These are phyloP conservation scores for Speleostelium caveatum DNA, from an alignment of 78 protist species.

Conservation along the genomic window DNA sequence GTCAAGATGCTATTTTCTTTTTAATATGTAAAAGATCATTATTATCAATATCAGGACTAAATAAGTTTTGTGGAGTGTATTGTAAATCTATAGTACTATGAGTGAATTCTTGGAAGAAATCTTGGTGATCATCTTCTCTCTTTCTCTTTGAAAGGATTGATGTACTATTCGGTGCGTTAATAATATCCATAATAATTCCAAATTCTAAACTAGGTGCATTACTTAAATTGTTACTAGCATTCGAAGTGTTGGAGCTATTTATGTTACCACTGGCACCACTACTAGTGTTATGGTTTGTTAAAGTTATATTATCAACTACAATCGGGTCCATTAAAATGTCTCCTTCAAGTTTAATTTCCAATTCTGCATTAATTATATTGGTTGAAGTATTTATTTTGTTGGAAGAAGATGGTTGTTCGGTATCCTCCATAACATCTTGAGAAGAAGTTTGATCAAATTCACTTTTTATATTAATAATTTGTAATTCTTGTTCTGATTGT, in stretches of 20 bases:
- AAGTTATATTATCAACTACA: no score
- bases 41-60: conserved; percentile 35
- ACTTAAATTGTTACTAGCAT: no score
- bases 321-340: no score
- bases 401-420: no score
- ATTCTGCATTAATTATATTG: no score
- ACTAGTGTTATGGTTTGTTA: no score
- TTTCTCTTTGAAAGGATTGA: background rate
- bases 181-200: conserved; percentile 12
- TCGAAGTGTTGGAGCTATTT: no score
- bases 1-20: conserved; percentile 12
- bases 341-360: no score
- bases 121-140: conserved; percentile 8
- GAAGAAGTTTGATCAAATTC: background rate
- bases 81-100: background rate
- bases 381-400: no score
- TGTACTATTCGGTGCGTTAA: conserved; percentile 39
- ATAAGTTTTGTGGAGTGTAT: conserved; percentile 9
- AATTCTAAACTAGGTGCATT: background rate
- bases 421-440: background rate
- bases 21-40: conserved; percentile 9
- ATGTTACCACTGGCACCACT: no score
- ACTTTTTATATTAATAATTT: no score
- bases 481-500: no score
- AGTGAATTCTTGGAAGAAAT: conserved; percentile 12